Percentiles rank a stretch among this genome's conserved stretches.
Evolutionary conservation across 2,329 filamentous ascomycete species (phyloP).

Genomic region (Simplicillium aogashimaense): DNA sequence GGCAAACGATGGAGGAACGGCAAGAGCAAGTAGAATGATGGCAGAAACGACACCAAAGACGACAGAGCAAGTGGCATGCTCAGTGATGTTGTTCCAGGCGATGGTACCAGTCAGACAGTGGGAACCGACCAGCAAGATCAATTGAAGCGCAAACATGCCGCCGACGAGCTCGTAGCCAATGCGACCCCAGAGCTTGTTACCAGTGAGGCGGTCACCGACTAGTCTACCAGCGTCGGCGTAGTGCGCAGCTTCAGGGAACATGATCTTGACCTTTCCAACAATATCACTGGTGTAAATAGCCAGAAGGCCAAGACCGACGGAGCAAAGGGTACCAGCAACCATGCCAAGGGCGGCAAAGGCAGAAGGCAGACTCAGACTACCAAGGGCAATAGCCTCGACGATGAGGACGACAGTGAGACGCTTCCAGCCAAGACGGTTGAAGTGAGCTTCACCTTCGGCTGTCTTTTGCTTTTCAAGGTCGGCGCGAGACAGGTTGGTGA

Average conservation of each 20-base stretch:
- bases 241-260: slow-evolving; percentile 47
- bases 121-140: slow-evolving; percentile 62
- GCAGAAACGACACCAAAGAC: slow-evolving; percentile 35
- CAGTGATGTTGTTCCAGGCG: slow-evolving; percentile 55
- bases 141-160: slow-evolving; percentile 49
- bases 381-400: slow-evolving; percentile 47
- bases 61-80: slow-evolving; percentile 38
- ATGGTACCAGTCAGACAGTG: slow-evolving; percentile 63
- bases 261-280: slow-evolving; percentile 37
- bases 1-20: slow-evolving; percentile 36
- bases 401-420: slow-evolving; percentile 44
- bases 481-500: slow-evolving; percentile 25
- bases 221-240: slow-evolving; percentile 54
- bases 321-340: slow-evolving; percentile 35
- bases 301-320: slow-evolving; percentile 30
- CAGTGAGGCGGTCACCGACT: too few relatives aligned
- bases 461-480: slow-evolving; percentile 37
- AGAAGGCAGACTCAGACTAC: slow-evolving; percentile 37
- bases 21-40: slow-evolving; percentile 33
- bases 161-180: slow-evolving; percentile 54
- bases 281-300: slow-evolving; percentile 38
- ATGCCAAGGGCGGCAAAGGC: slow-evolving; percentile 45
- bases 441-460: slow-evolving; percentile 34
- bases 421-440: slow-evolving; percentile 46
- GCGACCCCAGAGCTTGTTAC: slow-evolving; percentile 45